Conservation (phyloP, 805 yeast species). For the Teunomyces atbi region DNA sequence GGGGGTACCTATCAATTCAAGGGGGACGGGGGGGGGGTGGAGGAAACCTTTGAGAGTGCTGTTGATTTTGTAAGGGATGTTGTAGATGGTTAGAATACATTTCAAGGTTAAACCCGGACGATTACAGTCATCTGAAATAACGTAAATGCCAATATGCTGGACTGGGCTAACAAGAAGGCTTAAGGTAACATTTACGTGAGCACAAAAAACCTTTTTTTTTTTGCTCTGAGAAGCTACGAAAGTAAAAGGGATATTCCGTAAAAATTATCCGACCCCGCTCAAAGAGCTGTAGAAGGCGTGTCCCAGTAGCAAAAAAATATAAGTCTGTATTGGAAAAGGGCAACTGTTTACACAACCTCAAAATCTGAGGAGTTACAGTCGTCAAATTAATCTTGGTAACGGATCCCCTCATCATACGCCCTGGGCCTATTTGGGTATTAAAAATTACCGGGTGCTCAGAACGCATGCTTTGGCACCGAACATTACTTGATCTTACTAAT, state of each 20-base stretch:
- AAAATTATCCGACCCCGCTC: conserved; percentile 3
- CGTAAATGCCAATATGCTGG: background rate
- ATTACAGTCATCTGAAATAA: background rate
- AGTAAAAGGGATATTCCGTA: background rate
- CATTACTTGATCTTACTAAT: background rate
- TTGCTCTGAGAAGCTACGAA: background rate
- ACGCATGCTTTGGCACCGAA: background rate
- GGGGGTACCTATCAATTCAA: too few relatives aligned
- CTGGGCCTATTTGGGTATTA: background rate
- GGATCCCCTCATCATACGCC: background rate
- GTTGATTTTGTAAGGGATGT: background rate
- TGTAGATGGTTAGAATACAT: background rate
- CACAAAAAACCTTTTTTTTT: background rate
- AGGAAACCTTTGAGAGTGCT: background rate
- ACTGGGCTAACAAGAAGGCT: background rate
- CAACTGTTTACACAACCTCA: background rate
- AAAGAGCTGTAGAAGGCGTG: background rate
- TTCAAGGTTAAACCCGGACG: too few relatives aligned
- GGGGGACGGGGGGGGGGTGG: background rate
- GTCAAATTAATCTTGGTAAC: background rate
- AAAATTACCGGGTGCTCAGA: background rate
- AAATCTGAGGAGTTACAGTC: background rate
- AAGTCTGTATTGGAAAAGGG: background rate
- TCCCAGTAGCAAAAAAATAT: background rate
- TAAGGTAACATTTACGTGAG: background rate